These are phyloP conservation scores for Whalleya microplaca DNA, from an alignment of 2,329 filamentous ascomycete species.

Conservation along the genomic window DNA sequence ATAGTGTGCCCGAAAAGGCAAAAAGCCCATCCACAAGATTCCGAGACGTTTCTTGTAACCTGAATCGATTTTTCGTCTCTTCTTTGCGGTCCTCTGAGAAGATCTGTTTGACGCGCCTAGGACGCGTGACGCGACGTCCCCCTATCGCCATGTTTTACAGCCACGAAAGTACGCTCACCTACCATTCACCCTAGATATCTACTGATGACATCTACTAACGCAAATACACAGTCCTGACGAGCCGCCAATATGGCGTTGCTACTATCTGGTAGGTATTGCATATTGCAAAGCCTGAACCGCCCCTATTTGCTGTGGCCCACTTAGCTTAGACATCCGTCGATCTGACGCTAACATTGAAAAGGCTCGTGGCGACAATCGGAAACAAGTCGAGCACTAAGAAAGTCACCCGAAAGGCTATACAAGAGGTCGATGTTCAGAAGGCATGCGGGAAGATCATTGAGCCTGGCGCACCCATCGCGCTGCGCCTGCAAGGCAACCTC, in stretches of 20 bases:
- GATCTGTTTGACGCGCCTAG: background rate
- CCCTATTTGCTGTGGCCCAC: background rate
- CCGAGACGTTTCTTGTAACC: no score
- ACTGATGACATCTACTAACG: conserved; percentile 27
- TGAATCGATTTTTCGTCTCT: background rate
- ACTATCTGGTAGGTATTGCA: conserved; percentile 77
- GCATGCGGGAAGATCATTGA: conserved; percentile 88
- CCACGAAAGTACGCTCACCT: conserved; percentile 74
- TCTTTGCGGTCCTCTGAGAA: background rate
- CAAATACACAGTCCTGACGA: conserved; percentile 71
- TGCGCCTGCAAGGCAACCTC: conserved; percentile 87
- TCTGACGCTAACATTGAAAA: conserved; percentile 41
- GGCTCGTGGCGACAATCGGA: conserved; percentile 90
- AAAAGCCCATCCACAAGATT: background rate
- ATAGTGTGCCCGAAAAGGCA: no score
- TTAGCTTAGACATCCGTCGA: background rate
- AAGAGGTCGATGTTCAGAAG: conserved; percentile 82
- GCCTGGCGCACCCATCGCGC: conserved; percentile 80
- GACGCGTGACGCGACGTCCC: conserved; percentile 1
- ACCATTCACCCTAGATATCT: background rate
- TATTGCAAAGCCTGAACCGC: background rate
- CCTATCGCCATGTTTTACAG: conserved; percentile 81
- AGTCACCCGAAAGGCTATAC: conserved; percentile 83
- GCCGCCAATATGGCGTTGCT: conserved; percentile 85
- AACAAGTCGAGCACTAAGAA: conserved; percentile 71